A percentile compares a stretch with the other conserved stretches of the same genome.
phyloP scores from a whole-genome alignment of 768 basidiomycete genomes.

The Boletus sp. region DNA sequence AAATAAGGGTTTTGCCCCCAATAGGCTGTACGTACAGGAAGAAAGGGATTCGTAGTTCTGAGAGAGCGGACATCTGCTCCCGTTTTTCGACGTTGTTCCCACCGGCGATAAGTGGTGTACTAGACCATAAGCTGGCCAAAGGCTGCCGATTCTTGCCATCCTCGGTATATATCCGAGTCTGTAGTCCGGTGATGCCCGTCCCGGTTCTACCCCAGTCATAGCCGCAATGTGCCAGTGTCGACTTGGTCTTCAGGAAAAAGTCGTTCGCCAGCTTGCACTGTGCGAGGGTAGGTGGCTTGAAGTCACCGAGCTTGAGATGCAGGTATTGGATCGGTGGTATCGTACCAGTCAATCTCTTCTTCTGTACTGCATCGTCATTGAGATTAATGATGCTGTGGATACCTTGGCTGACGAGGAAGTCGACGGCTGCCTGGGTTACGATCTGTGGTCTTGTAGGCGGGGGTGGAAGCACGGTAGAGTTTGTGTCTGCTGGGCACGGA shows the following conservation, averaged over 20 bases:
- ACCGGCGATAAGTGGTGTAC: background rate
- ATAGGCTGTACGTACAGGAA: constrained; percentile 2
- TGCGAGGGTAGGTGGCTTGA: constrained; percentile 16
- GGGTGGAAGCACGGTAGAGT: constrained; percentile 24
- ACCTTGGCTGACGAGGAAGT: constrained; percentile 12
- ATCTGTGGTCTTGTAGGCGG: constrained; percentile 12
- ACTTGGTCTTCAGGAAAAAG: constrained; percentile 10
- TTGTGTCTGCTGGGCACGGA: constrained; percentile 11
- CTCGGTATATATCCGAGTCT: constrained; percentile 1
- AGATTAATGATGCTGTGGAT: constrained; percentile 25
- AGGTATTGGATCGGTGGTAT: constrained; percentile 12
- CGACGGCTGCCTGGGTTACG: constrained; percentile 6
- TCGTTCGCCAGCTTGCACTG: constrained; percentile 17
- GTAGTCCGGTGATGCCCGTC: constrained; percentile 8
- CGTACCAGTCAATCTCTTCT: constrained; percentile 1
- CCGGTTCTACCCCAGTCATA: constrained; percentile 12
- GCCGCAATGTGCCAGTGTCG: constrained; percentile 14
- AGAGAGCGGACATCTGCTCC: constrained; percentile 5
- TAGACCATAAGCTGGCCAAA: background rate
- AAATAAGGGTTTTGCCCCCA: too few relatives aligned
- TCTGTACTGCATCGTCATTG: constrained; percentile 11
- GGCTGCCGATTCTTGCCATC: background rate
- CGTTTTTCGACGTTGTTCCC: constrained; percentile 11
- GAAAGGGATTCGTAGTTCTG: constrained; percentile 1
- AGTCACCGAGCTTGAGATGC: constrained; percentile 22